Base-by-base conservation (phyloP, 768 basidiomycete genomes). In the Psilocybe tampanensis region DNA sequence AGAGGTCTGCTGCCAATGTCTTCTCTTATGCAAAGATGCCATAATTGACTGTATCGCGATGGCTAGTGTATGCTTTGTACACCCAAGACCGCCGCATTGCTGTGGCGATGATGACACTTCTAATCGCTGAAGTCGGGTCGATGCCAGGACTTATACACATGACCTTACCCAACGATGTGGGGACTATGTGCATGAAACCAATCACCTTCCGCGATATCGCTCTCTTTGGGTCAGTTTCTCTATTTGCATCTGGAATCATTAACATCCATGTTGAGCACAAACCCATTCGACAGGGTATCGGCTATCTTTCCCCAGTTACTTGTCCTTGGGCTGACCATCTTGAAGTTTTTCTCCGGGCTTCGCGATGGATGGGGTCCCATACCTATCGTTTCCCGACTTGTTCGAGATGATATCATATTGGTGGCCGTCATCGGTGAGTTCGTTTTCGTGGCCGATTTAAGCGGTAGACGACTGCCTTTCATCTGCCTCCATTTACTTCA, bases 171-270 rank as follows among this genome's bases (percentile, higher is more conserved):
- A 54, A 32, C n/a, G 45, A 42, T 53, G 51, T 52, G 9, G 63
- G 63, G 11, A 59, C 52, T 24, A 57, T 64, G 57, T 64, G 63
- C 29, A 64, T 64, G 63, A 64, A 60, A 24, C 58, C 63, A 22
- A 60, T 62, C 43, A 61, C 47, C n/a, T 39, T 55, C 52, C 58
- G 53, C 18, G 60, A 64, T 24, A 62, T 64, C 21, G 60, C 50
- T 12, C 47, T 64, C 42, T 64, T 64, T 36, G 63, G 60, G 63
- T 62, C 9, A 60, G 60, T 54, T 47, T 39, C 12, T 26, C 2
- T 29, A 32, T 39, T 8, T 47, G 6, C 24, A 19, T 33, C 42
- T 12, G 18, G 17, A 13, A 19, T 41, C 8, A n/a, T 17, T 12
- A 51, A 26, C 21, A 39, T n/a, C 24, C 8, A 11, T 22, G 23